Evolutionary conservation across 352 stramenopile species (phyloP).

Genomic region (Globisporangium sylvaticum): DNA sequence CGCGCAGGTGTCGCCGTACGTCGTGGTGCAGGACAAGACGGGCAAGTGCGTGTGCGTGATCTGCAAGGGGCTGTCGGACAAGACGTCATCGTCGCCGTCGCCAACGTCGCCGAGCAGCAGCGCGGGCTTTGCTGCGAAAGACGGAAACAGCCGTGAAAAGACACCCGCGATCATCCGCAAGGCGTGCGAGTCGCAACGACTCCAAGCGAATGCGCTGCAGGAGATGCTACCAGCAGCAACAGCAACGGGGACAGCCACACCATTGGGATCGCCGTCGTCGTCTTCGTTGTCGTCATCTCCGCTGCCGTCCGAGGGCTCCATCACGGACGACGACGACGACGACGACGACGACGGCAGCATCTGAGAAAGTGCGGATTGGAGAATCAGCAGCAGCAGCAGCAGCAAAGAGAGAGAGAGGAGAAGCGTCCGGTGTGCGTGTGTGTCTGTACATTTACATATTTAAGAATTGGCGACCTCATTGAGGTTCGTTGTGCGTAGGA

Average conservation of each 20-base stretch:
- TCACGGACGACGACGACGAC: constrained; percentile 10
- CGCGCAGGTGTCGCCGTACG: constrained; percentile 58
- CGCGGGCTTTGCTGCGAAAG: neutral
- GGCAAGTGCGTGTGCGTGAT: constrained; percentile 54
- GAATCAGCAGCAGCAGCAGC: too few species aligned
- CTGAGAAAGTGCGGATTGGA: neutral
- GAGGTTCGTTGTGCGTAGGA: neutral
- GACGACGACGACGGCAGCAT: constrained; percentile 11
- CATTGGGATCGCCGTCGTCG: neutral
- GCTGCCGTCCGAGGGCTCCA: constrained; percentile 5
- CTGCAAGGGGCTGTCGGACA: constrained; percentile 38
- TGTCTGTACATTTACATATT: neutral
- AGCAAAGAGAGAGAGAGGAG: too few species aligned
- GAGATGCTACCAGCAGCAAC: neutral
- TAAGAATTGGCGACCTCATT: neutral
- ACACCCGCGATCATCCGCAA: constrained; percentile 5
- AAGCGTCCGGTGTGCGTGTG: neutral
- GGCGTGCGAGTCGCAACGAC: constrained; percentile 4
- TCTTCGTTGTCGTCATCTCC: neutral
- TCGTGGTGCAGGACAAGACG: constrained; percentile 57
- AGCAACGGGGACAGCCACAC: neutral
- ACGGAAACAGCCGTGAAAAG: neutral
- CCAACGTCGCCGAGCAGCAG: neutral
- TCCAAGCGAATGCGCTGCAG: constrained; percentile 1
- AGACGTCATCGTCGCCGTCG: neutral